phyloP scores from a whole-genome alignment of 2,329 filamentous ascomycete species.

The Penicillium italicum region DNA sequence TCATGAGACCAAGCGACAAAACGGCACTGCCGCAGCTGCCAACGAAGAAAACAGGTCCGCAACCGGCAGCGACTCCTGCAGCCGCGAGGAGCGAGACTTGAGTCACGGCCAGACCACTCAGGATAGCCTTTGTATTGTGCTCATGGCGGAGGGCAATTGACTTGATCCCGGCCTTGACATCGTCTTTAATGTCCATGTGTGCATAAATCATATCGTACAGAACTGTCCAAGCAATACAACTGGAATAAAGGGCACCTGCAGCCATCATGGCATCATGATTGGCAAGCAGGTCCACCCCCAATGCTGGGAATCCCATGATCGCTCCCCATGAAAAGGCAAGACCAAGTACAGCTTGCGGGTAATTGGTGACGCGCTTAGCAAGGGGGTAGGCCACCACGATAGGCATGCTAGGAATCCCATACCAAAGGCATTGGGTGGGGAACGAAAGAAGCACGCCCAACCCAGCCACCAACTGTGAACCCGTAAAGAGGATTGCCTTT shows the following conservation, averaged over 20 bases:
- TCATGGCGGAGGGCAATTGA: constrained; percentile 50
- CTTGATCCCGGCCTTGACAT: constrained; percentile 49
- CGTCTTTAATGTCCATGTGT: constrained; percentile 52
- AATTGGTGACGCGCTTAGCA: constrained; percentile 52
- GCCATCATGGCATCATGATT: constrained; percentile 37
- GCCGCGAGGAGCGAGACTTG: constrained; percentile 45
- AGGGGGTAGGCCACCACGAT: constrained; percentile 50
- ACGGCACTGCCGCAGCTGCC: constrained; percentile 58
- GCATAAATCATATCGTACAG: constrained; percentile 53
- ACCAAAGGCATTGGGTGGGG: constrained; percentile 42
- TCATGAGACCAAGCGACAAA: constrained; percentile 55
- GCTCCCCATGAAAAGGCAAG: constrained; percentile 52
- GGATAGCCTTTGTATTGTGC: constrained; percentile 45
- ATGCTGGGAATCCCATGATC: constrained; percentile 47
- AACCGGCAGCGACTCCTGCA: constrained; percentile 48
- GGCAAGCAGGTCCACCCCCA: constrained; percentile 45
- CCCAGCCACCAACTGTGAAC: constrained; percentile 42
- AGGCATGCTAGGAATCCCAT: constrained; percentile 43
- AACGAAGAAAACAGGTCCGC: constrained; percentile 57
- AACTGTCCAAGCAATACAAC: constrained; percentile 49
- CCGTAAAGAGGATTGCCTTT: constrained; percentile 45
- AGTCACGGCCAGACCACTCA: constrained; percentile 39
- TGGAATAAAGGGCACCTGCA: constrained; percentile 44
- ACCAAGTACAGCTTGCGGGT: constrained; percentile 52
- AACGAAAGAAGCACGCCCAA: constrained; percentile 45